Evolutionary conservation across 805 yeast genomes (phyloP).

Genomic region (Komagataella ulmi): DNA sequence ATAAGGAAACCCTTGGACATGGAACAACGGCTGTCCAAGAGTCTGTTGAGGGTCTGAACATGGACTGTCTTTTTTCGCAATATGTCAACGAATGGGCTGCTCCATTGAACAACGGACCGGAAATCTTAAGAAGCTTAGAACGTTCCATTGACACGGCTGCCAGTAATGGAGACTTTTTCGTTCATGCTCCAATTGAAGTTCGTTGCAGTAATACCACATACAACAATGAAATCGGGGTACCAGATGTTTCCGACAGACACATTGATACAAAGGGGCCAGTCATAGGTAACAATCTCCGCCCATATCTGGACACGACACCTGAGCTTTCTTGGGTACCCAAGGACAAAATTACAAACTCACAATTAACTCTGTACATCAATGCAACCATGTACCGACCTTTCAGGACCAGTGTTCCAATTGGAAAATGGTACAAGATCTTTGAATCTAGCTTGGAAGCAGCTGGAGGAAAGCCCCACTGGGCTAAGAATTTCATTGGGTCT

Average conservation of each 20-base stretch:
- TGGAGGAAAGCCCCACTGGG: conserved; percentile 98
- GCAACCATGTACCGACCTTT: conserved; percentile 98
- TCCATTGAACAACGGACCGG: conserved; percentile 69
- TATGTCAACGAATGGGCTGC: conserved; percentile 97
- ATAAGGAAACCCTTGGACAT: conserved; percentile 46
- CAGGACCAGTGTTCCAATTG: conserved; percentile 54
- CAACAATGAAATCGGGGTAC: conserved; percentile 16
- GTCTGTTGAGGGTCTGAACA: conserved; percentile 78
- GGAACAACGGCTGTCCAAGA: conserved; percentile 58
- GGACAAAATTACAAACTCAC: conserved; percentile 50
- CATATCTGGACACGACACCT: conserved; percentile 75
- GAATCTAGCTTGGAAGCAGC: conserved; percentile 66
- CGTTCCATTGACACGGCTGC: conserved; percentile 51
- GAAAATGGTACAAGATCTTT: conserved; percentile 72
- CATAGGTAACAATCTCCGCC: conserved; percentile 73
- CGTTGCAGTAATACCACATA: conserved; percentile 81
- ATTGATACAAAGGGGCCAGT: conserved; percentile 60
- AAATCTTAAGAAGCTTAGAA: conserved; percentile 49
- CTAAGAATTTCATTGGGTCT: conserved; percentile 78
- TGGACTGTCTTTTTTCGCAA: conserved; percentile 93
- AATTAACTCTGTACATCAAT: conserved; percentile 74
- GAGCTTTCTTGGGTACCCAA: conserved; percentile 40
- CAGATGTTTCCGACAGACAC: conserved; percentile 39
- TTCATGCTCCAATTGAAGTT: conserved; percentile 92
- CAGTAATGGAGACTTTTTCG: conserved; percentile 49